A percentile compares a stretch with the other conserved stretches of the same genome.
These are phyloP conservation scores for Larix sibirica DNA, from an alignment of 83 land plant species.

Conservation along the genomic window DNA sequence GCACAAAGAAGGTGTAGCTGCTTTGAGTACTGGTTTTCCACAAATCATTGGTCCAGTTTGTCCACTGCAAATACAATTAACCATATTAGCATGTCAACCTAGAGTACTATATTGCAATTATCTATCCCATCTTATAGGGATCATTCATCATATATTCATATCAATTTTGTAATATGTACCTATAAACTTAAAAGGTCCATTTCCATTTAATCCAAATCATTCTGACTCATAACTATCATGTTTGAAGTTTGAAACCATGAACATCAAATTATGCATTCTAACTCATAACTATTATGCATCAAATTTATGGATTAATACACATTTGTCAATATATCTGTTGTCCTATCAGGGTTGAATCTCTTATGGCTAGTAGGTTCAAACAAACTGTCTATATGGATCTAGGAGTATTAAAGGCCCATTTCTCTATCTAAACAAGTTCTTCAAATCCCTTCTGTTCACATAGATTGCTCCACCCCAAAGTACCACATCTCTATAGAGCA, in stretches of 20 bases:
- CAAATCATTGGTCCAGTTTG: slow-evolving; percentile 59
- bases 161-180: not conserved
- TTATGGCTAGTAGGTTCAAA: not conserved
- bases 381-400: not conserved
- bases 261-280: not conserved
- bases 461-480: not conserved
- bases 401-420: not conserved
- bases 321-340: not conserved
- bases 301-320: not conserved
- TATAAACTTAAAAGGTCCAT: not conserved
- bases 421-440: not conserved
- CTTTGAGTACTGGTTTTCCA: slow-evolving; percentile 74
- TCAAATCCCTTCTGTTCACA: not conserved
- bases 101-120: not conserved
- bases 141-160: not conserved
- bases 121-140: not conserved
- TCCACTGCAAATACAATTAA: slow-evolving; percentile 37
- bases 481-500: not conserved
- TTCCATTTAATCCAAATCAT: too few relatives aligned
- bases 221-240: too few relatives aligned
- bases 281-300: not conserved
- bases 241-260: too few relatives aligned
- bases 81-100: not conserved
- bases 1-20: slow-evolving; percentile 69
- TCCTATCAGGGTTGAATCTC: not conserved